phyloP scores from a whole-genome alignment of 208 protist species.

The Leishmania turanica region DNA sequence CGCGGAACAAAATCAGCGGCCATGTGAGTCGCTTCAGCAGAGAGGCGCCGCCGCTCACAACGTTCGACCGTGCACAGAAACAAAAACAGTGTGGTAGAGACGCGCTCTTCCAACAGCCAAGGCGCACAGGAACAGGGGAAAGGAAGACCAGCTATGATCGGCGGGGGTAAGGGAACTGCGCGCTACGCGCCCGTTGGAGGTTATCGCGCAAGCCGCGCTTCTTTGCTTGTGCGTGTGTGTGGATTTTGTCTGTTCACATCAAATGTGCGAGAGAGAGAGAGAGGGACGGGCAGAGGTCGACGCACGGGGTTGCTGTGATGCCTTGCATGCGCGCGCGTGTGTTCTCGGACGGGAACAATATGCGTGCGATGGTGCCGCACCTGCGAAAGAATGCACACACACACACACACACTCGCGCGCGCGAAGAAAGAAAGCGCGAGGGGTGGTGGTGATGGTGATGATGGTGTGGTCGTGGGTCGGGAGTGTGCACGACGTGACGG shows the following conservation, averaged over 20 bases:
- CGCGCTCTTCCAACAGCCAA: background rate
- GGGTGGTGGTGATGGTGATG: background rate
- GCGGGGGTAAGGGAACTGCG: background rate
- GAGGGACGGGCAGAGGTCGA: background rate
- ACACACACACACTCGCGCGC: no score
- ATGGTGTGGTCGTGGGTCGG: background rate
- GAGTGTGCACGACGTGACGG: no score
- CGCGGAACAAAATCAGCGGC: no score
- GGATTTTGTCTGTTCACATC: background rate
- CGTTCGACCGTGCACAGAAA: no score
- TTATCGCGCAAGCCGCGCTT: background rate
- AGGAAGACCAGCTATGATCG: no score
- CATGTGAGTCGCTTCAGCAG: no score
- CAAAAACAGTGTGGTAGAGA: background rate
- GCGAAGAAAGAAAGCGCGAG: background rate
- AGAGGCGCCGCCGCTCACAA: no score
- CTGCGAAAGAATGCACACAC: background rate
- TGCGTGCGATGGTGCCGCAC: background rate
- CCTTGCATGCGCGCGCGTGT: background rate
- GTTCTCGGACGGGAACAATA: background rate
- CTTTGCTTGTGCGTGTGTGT: background rate
- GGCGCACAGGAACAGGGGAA: background rate
- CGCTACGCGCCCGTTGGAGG: background rate
- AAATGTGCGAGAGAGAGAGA: background rate
- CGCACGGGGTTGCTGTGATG: background rate